Percentiles rank a stretch among this genome's conserved stretches.
Evolutionary conservation across 2,329 filamentous ascomycete genomes (phyloP).

Genomic region (Didymella keratinophila): DNA sequence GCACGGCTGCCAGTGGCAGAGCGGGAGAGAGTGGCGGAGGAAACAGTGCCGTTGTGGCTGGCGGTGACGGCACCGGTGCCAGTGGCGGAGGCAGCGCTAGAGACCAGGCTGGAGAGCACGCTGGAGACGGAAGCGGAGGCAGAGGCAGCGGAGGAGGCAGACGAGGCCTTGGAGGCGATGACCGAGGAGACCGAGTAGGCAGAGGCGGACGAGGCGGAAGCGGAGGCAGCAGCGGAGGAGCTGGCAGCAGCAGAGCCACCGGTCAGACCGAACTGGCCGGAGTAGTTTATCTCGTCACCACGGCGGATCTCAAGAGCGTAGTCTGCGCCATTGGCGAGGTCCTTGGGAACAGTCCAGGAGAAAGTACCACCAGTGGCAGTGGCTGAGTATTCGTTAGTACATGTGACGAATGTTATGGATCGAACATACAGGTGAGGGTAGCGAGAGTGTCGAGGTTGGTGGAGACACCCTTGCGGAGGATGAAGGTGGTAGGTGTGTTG

Average conservation of each 20-base stretch:
- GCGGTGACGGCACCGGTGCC: constrained; percentile 25
- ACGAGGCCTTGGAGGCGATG: constrained; percentile 24
- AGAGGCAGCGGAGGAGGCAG: constrained; percentile 15
- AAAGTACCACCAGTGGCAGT: constrained; percentile 57
- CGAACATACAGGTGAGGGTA: constrained; percentile 57
- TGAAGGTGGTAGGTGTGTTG: constrained; percentile 60
- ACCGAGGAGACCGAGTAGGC: constrained; percentile 32
- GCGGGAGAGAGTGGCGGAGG: constrained; percentile 35
- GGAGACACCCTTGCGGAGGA: constrained; percentile 62
- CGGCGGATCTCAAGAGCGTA: constrained; percentile 69
- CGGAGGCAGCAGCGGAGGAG: constrained; percentile 32
- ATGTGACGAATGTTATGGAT: background rate
- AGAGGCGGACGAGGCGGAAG: constrained; percentile 30
- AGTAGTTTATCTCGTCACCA: constrained; percentile 63
- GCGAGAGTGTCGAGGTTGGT: constrained; percentile 60
- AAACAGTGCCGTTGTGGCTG: constrained; percentile 40
- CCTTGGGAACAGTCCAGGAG: constrained; percentile 60
- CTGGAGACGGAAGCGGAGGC: constrained; percentile 42
- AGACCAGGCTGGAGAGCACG: constrained; percentile 37
- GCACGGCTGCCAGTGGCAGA: constrained; percentile 26
- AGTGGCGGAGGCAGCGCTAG: constrained; percentile 37
- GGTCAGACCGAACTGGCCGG: constrained; percentile 56
- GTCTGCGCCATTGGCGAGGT: constrained; percentile 55
- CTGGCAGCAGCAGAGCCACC: constrained; percentile 38
- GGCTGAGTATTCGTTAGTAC: constrained; percentile 40